A percentile compares a stretch with the other conserved stretches of the same genome.
Conservation (phyloP, 306 rosid species). For the Geum urbanum region DNA sequence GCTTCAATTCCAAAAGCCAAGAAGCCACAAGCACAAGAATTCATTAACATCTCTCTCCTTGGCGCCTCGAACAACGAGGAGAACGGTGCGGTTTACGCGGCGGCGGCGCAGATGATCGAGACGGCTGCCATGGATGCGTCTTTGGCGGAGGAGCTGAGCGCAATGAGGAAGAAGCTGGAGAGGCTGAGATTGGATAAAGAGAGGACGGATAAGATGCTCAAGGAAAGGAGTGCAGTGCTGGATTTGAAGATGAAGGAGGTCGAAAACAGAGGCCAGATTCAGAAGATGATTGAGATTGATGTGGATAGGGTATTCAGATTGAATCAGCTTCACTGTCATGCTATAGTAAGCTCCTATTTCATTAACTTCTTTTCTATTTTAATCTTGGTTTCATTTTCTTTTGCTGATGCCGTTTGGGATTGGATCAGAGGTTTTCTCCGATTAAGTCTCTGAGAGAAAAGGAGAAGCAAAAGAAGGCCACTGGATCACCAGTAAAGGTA, state of each 20-base stretch:
- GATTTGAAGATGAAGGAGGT: slow-evolving; percentile 60
- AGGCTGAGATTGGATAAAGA: slow-evolving; percentile 54
- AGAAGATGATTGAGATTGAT: slow-evolving; percentile 73
- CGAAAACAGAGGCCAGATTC: slow-evolving; percentile 54
- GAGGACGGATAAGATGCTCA: slow-evolving; percentile 57
- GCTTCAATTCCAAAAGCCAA: slow-evolving; percentile 20
- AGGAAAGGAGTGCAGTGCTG: slow-evolving; percentile 47
- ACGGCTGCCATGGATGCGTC: slow-evolving; percentile 41
- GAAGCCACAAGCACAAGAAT: slow-evolving; percentile 32
- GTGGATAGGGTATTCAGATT: slow-evolving; percentile 78
- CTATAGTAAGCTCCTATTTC: slow-evolving; percentile 42
- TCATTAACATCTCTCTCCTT: slow-evolving; percentile 23
- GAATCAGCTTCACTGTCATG: slow-evolving; percentile 64
- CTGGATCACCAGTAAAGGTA: slow-evolving; percentile 38
- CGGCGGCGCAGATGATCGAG: slow-evolving; percentile 26
- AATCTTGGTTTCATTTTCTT: not conserved
- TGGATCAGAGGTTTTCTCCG: slow-evolving; percentile 66
- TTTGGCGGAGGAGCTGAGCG: slow-evolving; percentile 77
- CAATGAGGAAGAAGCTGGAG: slow-evolving; percentile 71
- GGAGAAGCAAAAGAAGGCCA: slow-evolving; percentile 49
- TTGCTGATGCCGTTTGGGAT: not conserved
- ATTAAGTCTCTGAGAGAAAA: slow-evolving; percentile 72
- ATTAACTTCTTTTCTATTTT: not conserved
- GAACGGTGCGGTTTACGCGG: slow-evolving; percentile 29
- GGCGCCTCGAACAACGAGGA: slow-evolving; percentile 48